Base-by-base conservation (phyloP, 192 early-diverging fungal species). In the Gamsiella multidivaricata region DNA sequence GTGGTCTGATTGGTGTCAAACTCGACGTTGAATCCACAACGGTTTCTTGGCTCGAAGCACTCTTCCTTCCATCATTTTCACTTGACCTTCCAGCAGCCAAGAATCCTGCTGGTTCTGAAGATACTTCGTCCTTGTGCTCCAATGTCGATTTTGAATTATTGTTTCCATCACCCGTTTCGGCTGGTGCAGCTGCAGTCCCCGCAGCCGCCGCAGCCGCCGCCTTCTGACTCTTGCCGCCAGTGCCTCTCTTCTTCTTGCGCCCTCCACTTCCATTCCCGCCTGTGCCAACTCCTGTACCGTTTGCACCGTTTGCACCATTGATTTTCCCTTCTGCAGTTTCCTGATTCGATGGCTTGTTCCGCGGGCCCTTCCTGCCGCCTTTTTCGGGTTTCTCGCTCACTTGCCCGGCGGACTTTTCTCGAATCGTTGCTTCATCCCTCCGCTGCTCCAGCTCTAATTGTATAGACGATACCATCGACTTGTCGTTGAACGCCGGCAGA, bases 161-260 rank as follows among this genome's bases (percentile, higher is more conserved):
- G n/a, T n/a, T n/a, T n/a, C n/a, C 36, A 32, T 18, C 39, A 26
- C 32, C 53, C 32, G 7, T 28, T 37, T 32, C 36, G 3, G 63
- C 42, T 12, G 63, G 22, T 7, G 52, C 57, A 2, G 59, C 49
- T 14, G 39, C 62, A 0, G 57, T 65, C 15, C 53, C 61, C 0
- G 65, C 74, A 0, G 73, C 65, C 0, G 56, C 57, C 0, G 71
- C 63, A 0, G 55, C 63, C 0, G 71, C 71, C 12, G 65, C 61
- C 34, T 64, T 73, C 26, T 73, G 61, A 3, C 70, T 55, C 26
- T 78, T 78, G 12, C 74, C 74, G 12, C 74, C 74, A 34, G 52
- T 60, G n/a, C 74, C 74, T 29, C 74, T 61, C 56, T 78, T 78
- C 47, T 69, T 78, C 37, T 62, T 78, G 12, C 74, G 60, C 64